Evolutionary conservation across 371 early-diverging fungal species (phyloP), one percentile per base, ranked within the genome.

Genomic region (Apophysomyces trapeziformis): DNA sequence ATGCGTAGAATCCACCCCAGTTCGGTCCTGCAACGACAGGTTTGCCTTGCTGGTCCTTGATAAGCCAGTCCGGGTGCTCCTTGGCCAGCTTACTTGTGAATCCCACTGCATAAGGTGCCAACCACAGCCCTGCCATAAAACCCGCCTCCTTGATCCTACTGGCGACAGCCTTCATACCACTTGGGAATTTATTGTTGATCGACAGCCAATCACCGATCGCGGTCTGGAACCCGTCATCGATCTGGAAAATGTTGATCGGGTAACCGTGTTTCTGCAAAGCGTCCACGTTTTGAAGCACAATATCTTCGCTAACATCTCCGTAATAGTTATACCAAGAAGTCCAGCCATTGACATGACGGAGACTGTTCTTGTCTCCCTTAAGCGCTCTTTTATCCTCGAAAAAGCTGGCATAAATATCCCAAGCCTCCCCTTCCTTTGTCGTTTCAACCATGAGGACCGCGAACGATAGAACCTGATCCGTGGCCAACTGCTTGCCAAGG

Each of bases 271-370:
- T 59, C 35, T 75, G 61, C 6, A 81, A 66, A 7, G 84, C 80
- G 1, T 70, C 67, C 6, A 87, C 63, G 36, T 87, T 85, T 36
- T 83, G 74, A 12, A 78, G 60, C 6, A 85, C 71, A 43, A 85
- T 74, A 1, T 67, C 59, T 56, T 87, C 84, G 47, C 74, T 84
- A 26, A 87, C 84, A 65, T 84, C 83, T 13, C 82, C 87, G 54
- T 87, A 85, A 37, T 85, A 83, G 41, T 76, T 74, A 38, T 87
- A 87, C 87, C 87, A 87, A 1, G 85, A 84, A 4, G 86, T 87
- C 85, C 86, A 87, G 7, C 87, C 87, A 38, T 77, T 80, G 36
- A 83, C 79, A 41, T 85, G 85, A 54, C 65, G 73, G 7, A 57
- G 45, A 1, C 41, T 57, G 39, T 67, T 61, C 18, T 66, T 69